Evolutionary conservation across 2,329 filamentous ascomycete genomes (phyloP).

Genomic region (Cladosporium halotolerans): DNA sequence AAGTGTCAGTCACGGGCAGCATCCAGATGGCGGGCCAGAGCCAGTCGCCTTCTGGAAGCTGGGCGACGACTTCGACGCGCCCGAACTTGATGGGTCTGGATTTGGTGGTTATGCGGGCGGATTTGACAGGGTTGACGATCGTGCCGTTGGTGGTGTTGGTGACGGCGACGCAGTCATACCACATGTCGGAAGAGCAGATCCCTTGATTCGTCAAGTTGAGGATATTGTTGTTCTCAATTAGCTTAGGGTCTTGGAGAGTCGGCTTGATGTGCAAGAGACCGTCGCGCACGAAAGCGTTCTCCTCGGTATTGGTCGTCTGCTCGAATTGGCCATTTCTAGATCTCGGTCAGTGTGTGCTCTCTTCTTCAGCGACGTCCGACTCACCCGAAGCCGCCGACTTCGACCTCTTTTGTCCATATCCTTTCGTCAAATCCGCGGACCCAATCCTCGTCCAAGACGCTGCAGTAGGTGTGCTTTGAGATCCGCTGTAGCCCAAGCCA

Average conservation of each 20-base stretch:
- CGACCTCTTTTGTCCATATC: constrained; percentile 68
- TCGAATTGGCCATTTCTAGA: constrained; percentile 73
- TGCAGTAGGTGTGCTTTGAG: constrained; percentile 67
- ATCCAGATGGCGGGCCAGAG: constrained; percentile 92
- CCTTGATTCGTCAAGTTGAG: constrained; percentile 63
- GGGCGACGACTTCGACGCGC: constrained; percentile 71
- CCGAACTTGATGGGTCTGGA: constrained; percentile 71
- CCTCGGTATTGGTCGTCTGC: constrained; percentile 62
- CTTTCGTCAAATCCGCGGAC: constrained; percentile 47
- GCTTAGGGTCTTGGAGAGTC: constrained; percentile 62
- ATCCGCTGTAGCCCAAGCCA: constrained; percentile 70
- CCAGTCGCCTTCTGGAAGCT: constrained; percentile 74
- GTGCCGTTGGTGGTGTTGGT: constrained; percentile 74
- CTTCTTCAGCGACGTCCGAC: constrained; percentile 26
- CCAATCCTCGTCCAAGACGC: constrained; percentile 62
- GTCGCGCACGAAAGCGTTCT: constrained; percentile 68
- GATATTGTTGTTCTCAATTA: constrained; percentile 60
- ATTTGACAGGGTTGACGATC: constrained; percentile 70
- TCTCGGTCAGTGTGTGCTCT: constrained; percentile 14
- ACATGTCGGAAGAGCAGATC: constrained; percentile 59
- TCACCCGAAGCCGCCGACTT: constrained; percentile 70
- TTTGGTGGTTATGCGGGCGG: constrained; percentile 71
- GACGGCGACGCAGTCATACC: constrained; percentile 57
- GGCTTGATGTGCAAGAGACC: constrained; percentile 69
- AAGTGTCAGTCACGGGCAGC: constrained; percentile 66